phyloP scores from a whole-genome alignment of 768 basidiomycete genomes.

The Multifurca ochricompacta region DNA sequence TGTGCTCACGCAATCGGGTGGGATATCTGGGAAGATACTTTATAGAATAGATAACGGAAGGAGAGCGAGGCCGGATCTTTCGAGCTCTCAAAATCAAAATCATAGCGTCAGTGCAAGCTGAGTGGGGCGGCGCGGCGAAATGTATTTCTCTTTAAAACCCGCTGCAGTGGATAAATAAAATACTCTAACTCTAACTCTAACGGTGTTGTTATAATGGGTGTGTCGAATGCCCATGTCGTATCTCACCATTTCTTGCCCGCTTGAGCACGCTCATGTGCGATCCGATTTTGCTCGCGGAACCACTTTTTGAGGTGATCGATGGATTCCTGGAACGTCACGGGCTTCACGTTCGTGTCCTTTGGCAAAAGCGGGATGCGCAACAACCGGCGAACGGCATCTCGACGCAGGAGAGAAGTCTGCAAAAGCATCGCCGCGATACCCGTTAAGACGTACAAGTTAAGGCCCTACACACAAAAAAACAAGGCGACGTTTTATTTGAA shows the following conservation, averaged over 20 bases:
- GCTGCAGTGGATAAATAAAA: neutral
- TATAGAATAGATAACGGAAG: slow-evolving; percentile 17
- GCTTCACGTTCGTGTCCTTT: neutral
- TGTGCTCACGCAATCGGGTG: slow-evolving; percentile 34
- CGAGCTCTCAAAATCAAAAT: neutral
- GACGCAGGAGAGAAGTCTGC: slow-evolving; percentile 42
- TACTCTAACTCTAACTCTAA: too few species aligned
- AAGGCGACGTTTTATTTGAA: neutral
- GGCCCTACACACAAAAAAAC: slow-evolving; percentile 37
- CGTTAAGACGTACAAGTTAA: slow-evolving; percentile 50
- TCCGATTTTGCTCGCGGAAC: slow-evolving; percentile 14
- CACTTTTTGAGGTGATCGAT: slow-evolving; percentile 17
- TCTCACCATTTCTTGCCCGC: slow-evolving; percentile 13
- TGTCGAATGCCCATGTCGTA: neutral
- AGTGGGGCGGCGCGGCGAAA: neutral
- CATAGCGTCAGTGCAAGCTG: neutral
- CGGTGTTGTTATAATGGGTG: neutral
- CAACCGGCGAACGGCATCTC: slow-evolving; percentile 33
- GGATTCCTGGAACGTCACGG: slow-evolving; percentile 19
- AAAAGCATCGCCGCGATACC: slow-evolving; percentile 39
- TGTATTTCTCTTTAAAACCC: neutral
- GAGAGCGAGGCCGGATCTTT: neutral
- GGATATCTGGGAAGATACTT: slow-evolving; percentile 30
- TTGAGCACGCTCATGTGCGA: slow-evolving; percentile 8
- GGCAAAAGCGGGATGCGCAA: slow-evolving; percentile 30